A percentile compares a stretch with the other conserved stretches of the same genome.
Evolutionary conservation across 345 rosid species (phyloP).

Genomic region (Passiflora organensis): DNA sequence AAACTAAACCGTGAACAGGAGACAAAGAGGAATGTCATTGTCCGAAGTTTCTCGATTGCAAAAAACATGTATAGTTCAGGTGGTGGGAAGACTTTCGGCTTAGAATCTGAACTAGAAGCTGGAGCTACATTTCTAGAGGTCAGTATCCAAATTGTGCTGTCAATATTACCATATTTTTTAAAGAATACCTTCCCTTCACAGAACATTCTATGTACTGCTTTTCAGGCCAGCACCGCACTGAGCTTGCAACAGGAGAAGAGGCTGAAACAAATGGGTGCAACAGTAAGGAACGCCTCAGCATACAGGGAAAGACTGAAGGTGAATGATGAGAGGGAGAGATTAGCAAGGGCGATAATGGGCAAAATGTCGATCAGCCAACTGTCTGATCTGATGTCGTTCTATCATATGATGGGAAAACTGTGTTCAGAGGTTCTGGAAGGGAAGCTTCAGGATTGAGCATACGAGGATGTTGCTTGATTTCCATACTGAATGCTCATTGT

Average conservation of each 20-base stretch:
- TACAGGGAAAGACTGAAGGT: constrained; percentile 16
- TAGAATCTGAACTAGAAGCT: constrained; percentile 20
- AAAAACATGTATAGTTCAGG: constrained; percentile 27
- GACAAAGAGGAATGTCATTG: constrained; percentile 18
- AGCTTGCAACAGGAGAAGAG: constrained; percentile 32
- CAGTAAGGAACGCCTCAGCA: constrained; percentile 22
- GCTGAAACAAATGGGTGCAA: constrained; percentile 33
- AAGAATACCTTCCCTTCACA: too few relatives aligned
- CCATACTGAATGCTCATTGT: neutral
- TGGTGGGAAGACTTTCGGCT: constrained; percentile 13
- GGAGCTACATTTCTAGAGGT: constrained; percentile 30
- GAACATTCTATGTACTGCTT: too few relatives aligned
- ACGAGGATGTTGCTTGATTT: constrained; percentile 7
- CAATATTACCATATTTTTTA: neutral
- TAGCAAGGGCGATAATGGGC: constrained; percentile 17
- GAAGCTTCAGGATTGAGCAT: constrained; percentile 18
- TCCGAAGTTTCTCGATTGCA: constrained; percentile 26
- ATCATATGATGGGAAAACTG: constrained; percentile 23
- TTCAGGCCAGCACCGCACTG: constrained; percentile 26
- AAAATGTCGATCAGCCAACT: constrained; percentile 22
- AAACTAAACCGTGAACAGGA: constrained; percentile 23
- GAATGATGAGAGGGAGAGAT: constrained; percentile 26
- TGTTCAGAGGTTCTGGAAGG: constrained; percentile 23
- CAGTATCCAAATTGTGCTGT: neutral
- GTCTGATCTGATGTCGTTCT: constrained; percentile 26